Base-by-base conservation (phyloP, 2,329 filamentous ascomycete species). In the Aspergillus pseudoviridinutans region DNA sequence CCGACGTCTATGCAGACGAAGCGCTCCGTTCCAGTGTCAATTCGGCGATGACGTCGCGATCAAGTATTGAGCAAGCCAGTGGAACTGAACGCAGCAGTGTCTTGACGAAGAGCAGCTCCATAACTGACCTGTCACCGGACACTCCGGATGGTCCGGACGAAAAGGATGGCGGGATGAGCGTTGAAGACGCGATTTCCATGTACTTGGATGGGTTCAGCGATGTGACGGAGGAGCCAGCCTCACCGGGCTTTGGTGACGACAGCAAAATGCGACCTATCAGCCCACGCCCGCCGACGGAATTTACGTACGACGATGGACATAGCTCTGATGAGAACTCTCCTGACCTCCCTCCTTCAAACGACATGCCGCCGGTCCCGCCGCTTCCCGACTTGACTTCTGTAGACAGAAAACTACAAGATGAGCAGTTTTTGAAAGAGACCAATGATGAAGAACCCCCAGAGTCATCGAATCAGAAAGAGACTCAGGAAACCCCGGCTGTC, bases 1-100 rank as follows among this genome's bases (percentile, higher is more conserved):
- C 67, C n/a, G 74, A 76, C 42, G 51, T 64, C 42, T 62, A 69
- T 38, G 64, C 65, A 38, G 68, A 73, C 32, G 68, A 70, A 52
- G 62, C 64, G 5, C 71, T 81, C 25, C 79, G 85, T 25, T 80
- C 82, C 14, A 87, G 85, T 61, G 80, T 84, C 61, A 80, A 84
- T 54, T 88, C 85, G 3, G 82, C 79, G 27, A 74, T 84, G 69
- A 88, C 85, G 3, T 84, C 78, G 3, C 79, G 80, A 55, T 87
- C 84, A 17, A 87, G 84, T 66, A 74, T 80, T 44, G 74, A 83
- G 52, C 82, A 83, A 47, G 68, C 78, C 6, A 84, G 82, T 61
- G 82, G 83, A n/a, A 95, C 91, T 1, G 90, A 93, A 69, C 83
- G 90, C 60, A 95, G 90, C 72, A 96, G 92, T 68, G 81, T 94